Percentiles rank a stretch among this genome's conserved stretches.
phyloP scores from a whole-genome alignment of 2,329 filamentous ascomycete species.

The Sodiomyces alkalinus region DNA sequence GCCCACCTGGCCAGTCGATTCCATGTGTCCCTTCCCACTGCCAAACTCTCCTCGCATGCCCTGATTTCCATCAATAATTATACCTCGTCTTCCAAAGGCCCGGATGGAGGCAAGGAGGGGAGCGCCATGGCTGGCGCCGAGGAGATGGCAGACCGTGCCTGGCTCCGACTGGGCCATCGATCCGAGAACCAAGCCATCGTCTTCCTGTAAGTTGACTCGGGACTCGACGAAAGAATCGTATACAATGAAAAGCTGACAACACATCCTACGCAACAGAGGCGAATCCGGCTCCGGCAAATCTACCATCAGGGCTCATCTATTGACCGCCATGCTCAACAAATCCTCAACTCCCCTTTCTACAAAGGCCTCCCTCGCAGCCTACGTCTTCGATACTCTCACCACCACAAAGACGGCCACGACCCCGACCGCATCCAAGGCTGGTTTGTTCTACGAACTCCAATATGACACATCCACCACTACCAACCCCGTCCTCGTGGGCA shows the following conservation, averaged over 20 bases:
- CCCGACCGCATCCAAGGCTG: conserved; percentile 87
- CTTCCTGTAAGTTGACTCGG: conserved; percentile 60
- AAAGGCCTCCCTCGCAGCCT: conserved; percentile 85
- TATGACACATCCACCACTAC: conserved; percentile 81
- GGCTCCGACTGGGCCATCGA: conserved; percentile 68
- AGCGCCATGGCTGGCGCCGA: conserved; percentile 88
- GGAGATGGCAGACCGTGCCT: conserved; percentile 78
- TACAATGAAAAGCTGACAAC: no score
- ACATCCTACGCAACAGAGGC: no score
- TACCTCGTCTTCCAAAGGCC: conserved; percentile 72
- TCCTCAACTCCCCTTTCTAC: conserved; percentile 85
- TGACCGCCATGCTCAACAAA: conserved; percentile 74
- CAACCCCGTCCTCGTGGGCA: conserved; percentile 79
- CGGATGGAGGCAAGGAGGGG: conserved; percentile 81
- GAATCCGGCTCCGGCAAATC: conserved; percentile 96
- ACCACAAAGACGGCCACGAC: conserved; percentile 96
- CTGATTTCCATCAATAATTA: conserved; percentile 92
- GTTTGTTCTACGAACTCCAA: conserved; percentile 89
- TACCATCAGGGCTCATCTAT: conserved; percentile 75
- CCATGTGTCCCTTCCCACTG: conserved; percentile 79
- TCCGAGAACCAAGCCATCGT: conserved; percentile 88
- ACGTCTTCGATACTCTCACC: conserved; percentile 89
- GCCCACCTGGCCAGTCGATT: conserved; percentile 78
- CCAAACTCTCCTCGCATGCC: conserved; percentile 78
- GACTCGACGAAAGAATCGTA: no score